These are phyloP conservation scores for Trypanosoma platydactyli DNA, from an alignment of 208 protist species.

Conservation along the genomic window DNA sequence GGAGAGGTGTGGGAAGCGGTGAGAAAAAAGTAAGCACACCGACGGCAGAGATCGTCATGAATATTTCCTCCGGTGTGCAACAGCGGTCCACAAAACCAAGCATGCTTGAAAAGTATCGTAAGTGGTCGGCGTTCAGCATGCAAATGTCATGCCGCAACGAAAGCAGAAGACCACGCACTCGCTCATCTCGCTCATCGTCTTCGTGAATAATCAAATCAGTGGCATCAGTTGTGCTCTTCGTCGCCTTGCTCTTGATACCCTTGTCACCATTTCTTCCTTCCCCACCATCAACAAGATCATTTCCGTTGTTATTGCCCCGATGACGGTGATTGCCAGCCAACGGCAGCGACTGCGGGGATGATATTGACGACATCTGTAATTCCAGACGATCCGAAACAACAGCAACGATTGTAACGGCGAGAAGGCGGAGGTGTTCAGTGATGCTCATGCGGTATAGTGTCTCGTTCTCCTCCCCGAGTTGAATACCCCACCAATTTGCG, in stretches of 20 bases:
- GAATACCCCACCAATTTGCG: conserved; percentile 17
- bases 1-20: conserved; percentile 33
- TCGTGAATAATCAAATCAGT: neutral
- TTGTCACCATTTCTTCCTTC: neutral
- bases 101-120: conserved; percentile 37
- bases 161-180: conserved; percentile 27
- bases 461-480: conserved; percentile 14
- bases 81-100: conserved; percentile 20
- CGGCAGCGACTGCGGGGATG: neutral
- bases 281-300: neutral
- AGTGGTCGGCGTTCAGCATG: conserved; percentile 33
- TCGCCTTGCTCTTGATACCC: neutral
- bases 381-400: conserved; percentile 19
- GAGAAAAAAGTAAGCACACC: conserved; percentile 63
- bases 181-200: conserved; percentile 7
- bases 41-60: conserved; percentile 49
- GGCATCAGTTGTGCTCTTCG: neutral
- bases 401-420: conserved; percentile 25
- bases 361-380: neutral
- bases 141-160: conserved; percentile 52
- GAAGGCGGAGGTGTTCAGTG: conserved; percentile 21
- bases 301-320: neutral
- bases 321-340: neutral
- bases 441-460: conserved; percentile 17
- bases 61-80: conserved; percentile 42